These are phyloP conservation scores for Hypoxylon sp. DNA, from an alignment of 2,329 filamentous ascomycete species.

Conservation along the genomic window DNA sequence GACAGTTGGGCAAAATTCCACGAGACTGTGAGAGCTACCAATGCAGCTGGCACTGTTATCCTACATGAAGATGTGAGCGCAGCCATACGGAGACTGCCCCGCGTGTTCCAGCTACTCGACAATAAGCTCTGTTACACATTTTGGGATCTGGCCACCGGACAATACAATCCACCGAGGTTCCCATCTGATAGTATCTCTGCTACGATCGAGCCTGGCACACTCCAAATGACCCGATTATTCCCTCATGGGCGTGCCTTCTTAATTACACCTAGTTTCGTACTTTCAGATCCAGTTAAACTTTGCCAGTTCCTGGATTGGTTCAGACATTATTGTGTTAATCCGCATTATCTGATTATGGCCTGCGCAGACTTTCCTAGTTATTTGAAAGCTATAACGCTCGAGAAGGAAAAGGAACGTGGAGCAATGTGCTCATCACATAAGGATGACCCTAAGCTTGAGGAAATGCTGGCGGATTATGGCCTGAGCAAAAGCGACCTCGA, in stretches of 20 bases:
- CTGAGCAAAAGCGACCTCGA: constrained; percentile 45
- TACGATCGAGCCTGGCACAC: constrained; percentile 51
- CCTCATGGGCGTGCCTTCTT: constrained; percentile 63
- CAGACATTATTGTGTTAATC: constrained; percentile 40
- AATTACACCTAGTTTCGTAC: constrained; percentile 65
- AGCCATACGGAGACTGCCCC: constrained; percentile 49
- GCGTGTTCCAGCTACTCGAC: constrained; percentile 49
- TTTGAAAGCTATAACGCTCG: constrained; percentile 55
- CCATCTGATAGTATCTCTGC: constrained; percentile 48
- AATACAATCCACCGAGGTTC: constrained; percentile 51
- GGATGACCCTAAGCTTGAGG: constrained; percentile 32
- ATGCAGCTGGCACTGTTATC: constrained; percentile 52
- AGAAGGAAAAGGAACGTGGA: constrained; percentile 53
- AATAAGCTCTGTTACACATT: constrained; percentile 49
- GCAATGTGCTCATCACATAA: constrained; percentile 36
- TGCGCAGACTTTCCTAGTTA: constrained; percentile 57
- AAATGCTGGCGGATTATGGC: constrained; percentile 34
- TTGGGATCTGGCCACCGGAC: constrained; percentile 51
- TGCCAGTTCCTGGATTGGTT: constrained; percentile 61
- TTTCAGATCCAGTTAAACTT: constrained; percentile 61
- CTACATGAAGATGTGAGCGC: constrained; percentile 50
- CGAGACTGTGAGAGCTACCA: constrained; percentile 44
- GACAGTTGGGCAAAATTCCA: constrained; percentile 51
- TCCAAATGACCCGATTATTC: constrained; percentile 61
- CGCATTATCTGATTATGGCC: constrained; percentile 55